Conservation (phyloP, 2,329 filamentous ascomycete species). For the Fusarium liriodendri region DNA sequence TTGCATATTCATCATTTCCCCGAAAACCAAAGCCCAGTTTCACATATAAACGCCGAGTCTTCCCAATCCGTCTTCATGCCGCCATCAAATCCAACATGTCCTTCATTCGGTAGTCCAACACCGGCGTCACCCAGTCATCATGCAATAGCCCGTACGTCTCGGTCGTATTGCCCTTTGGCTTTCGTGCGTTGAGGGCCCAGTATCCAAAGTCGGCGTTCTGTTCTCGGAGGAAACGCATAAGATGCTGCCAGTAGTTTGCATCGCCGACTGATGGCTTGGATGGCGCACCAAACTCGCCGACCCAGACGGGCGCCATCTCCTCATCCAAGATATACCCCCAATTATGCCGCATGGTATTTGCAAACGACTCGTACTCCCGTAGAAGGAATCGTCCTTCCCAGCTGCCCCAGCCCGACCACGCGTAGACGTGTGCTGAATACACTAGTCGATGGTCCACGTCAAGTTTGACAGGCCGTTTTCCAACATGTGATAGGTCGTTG, state of each 20-base stretch:
- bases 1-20: background rate
- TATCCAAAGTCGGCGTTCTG: slow-evolving; percentile 75
- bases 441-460: slow-evolving; percentile 67
- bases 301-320: slow-evolving; percentile 69
- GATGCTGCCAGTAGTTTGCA: slow-evolving; percentile 73
- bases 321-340: slow-evolving; percentile 71
- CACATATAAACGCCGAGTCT: background rate
- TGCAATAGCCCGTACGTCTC: slow-evolving; percentile 72
- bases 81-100: slow-evolving; percentile 68
- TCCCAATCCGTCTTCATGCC: slow-evolving; percentile 1
- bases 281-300: slow-evolving; percentile 74
- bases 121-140: slow-evolving; percentile 73
- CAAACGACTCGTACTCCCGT: slow-evolving; percentile 72
- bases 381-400: slow-evolving; percentile 69
- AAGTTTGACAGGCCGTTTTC: slow-evolving; percentile 66
- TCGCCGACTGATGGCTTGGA: slow-evolving; percentile 64
- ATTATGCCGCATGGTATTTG: slow-evolving; percentile 69
- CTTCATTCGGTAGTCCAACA: slow-evolving; percentile 71
- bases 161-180: slow-evolving; percentile 65
- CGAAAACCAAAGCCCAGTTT: background rate
- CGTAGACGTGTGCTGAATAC: slow-evolving; percentile 76
- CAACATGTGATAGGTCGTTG: slow-evolving; percentile 71
- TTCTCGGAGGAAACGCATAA: slow-evolving; percentile 67
- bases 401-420: slow-evolving; percentile 77
- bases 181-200: slow-evolving; percentile 76